A percentile compares a stretch with the other conserved stretches of the same genome.
Evolutionary conservation across 2,329 filamentous ascomycete genomes (phyloP).

Genomic region (Coniochaeta pulveracea): DNA sequence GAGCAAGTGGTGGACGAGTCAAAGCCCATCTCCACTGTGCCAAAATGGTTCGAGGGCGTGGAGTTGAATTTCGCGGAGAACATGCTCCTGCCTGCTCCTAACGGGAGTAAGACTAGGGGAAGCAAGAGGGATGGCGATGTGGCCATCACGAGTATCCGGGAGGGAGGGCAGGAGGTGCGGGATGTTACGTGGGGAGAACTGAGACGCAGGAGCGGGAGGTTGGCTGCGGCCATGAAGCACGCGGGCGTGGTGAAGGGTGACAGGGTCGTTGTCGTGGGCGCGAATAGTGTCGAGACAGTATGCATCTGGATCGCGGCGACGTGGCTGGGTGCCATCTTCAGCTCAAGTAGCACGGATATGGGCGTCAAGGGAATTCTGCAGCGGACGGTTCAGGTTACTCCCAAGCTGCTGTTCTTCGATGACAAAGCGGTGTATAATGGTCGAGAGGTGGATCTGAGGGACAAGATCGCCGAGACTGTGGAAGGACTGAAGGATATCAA

Average conservation of each 20-base stretch:
- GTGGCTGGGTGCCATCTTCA: constrained; percentile 65
- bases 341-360: constrained; percentile 72
- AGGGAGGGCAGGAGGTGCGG: constrained; percentile 43
- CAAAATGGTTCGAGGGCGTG: constrained; percentile 67
- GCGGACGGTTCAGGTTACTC: constrained; percentile 61
- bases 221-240: constrained; percentile 56
- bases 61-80: constrained; percentile 73
- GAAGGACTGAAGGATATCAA: constrained; percentile 46
- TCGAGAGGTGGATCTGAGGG: constrained; percentile 57
- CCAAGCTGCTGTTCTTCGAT: constrained; percentile 70
- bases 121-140: constrained; percentile 60
- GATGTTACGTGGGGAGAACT: constrained; percentile 59
- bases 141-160: constrained; percentile 61
- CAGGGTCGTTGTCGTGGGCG: constrained; percentile 62
- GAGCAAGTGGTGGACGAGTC: constrained; percentile 55
- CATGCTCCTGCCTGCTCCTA: constrained; percentile 46
- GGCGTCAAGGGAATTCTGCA: constrained; percentile 69
- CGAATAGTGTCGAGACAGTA: constrained; percentile 65
- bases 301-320: constrained; percentile 58
- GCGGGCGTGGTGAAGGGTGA: constrained; percentile 61
- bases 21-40: constrained; percentile 58
- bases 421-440: constrained; percentile 73
- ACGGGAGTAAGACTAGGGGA: constrained; percentile 26
- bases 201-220: constrained; percentile 40
- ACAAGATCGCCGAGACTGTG: constrained; percentile 60